These are phyloP conservation scores for Teunomyces gatunensis DNA, from an alignment of 805 yeast genomes.

Conservation along the genomic window DNA sequence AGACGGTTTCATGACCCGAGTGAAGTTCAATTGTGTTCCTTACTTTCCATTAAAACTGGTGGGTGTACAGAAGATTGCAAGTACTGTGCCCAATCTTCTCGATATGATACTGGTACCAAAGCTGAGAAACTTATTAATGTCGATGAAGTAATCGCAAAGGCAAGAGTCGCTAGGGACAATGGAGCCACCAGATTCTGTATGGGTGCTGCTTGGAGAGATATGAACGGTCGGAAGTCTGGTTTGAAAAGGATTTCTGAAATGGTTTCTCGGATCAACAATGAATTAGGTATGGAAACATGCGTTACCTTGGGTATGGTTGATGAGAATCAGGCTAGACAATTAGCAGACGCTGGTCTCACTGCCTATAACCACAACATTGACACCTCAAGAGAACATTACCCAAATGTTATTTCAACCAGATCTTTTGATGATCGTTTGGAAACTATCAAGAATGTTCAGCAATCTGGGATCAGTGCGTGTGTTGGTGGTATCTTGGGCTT, in stretches of 20 bases:
- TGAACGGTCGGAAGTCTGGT: slow-evolving; percentile 73
- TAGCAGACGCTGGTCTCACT: slow-evolving; percentile 70
- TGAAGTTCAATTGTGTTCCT: slow-evolving; percentile 72
- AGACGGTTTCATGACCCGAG: slow-evolving; percentile 63
- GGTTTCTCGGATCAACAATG: slow-evolving; percentile 58
- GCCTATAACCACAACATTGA: slow-evolving; percentile 82
- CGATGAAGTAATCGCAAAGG: slow-evolving; percentile 63
- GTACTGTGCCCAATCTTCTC: slow-evolving; percentile 74
- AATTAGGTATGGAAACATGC: slow-evolving; percentile 71
- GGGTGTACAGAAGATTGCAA: slow-evolving; percentile 83
- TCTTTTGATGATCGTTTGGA: slow-evolving; percentile 66
- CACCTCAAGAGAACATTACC: slow-evolving; percentile 74
- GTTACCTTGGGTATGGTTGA: slow-evolving; percentile 80
- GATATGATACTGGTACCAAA: slow-evolving; percentile 67
- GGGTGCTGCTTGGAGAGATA: slow-evolving; percentile 89
- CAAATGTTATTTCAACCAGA: slow-evolving; percentile 69
- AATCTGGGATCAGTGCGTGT: slow-evolving; percentile 65
- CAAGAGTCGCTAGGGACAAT: slow-evolving; percentile 60
- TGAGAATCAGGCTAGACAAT: slow-evolving; percentile 55
- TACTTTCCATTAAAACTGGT: slow-evolving; percentile 73
- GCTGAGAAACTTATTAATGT: slow-evolving; percentile 62
- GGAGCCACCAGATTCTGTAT: slow-evolving; percentile 79
- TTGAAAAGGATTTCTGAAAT: slow-evolving; percentile 59
- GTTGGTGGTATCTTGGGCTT: slow-evolving; percentile 80
- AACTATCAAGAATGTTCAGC: slow-evolving; percentile 63